Conservation (phyloP, 2,329 filamentous ascomycete species). For the Purpureocillium takamizusanense region DNA sequence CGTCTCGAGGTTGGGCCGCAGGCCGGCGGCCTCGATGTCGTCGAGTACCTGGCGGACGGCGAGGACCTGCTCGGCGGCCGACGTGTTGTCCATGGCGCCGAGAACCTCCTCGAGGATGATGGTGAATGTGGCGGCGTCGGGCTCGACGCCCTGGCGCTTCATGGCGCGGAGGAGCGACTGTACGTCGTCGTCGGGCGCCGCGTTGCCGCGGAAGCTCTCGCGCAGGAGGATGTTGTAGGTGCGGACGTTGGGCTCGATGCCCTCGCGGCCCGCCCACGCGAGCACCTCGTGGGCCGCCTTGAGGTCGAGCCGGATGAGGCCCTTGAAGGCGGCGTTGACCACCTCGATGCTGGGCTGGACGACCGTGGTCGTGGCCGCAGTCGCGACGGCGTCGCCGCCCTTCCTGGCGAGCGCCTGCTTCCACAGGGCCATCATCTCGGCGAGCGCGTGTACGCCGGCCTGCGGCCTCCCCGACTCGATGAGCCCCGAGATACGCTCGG, state of each 20-base stretch:
- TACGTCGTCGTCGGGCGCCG: constrained; percentile 31
- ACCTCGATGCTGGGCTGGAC: constrained; percentile 53
- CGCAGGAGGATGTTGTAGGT: constrained; percentile 65
- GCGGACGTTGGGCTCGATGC: constrained; percentile 45
- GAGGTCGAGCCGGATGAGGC: constrained; percentile 44
- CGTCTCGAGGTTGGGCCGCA: constrained; percentile 51
- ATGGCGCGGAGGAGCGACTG: constrained; percentile 49
- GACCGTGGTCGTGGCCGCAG: constrained; percentile 26
- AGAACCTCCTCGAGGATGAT: constrained; percentile 57
- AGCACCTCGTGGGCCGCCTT: constrained; percentile 45
- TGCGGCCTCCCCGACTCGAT: constrained; percentile 45
- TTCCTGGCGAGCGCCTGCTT: constrained; percentile 21
- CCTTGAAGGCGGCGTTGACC: constrained; percentile 63
- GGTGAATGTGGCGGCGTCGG: constrained; percentile 64
- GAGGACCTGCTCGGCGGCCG: constrained; percentile 39
- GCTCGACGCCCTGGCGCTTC: constrained; percentile 41
- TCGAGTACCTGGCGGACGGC: constrained; percentile 46
- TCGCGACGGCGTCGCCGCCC: constrained; percentile 15
- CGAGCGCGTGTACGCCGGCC: constrained; percentile 52
- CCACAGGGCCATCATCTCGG: constrained; percentile 59
- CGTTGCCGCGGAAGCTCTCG: constrained; percentile 42
- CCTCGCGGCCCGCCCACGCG: constrained; percentile 46
- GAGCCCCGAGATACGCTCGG: constrained; percentile 57
- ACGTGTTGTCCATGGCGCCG: constrained; percentile 25
- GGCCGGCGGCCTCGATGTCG: constrained; percentile 46